Evolutionary conservation across 108 stramenopile species (phyloP), one percentile per base, ranked within the genome.

Genomic region (Ochromonas danica): DNA sequence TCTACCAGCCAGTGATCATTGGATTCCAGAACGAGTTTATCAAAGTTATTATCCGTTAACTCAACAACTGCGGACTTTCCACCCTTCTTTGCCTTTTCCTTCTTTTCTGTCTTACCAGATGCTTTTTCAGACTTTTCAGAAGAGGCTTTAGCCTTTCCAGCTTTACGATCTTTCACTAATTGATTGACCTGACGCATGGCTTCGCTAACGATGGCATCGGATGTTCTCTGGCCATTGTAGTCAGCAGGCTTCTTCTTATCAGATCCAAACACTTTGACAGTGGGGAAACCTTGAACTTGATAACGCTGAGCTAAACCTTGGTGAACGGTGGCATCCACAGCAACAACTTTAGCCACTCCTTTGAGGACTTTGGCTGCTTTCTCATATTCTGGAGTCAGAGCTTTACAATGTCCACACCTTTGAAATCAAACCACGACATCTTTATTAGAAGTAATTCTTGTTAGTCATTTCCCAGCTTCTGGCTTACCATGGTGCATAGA

Each of bases 1-100:
- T 88, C 84, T 42, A 87, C 86, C 61, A 87, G 39, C 86, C 86
- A 87, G 62, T 77, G 77, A 77, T 27, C 86, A 22, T 87, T 81
- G n/a, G 80, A 67, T 42, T 85, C 85, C 40, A 87, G 62, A n/a
- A 87, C 86, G 14, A 80, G 82, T 1, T 81, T 82, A 65, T 86
- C 45, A 42, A 86, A 86, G 75, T 86, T 81, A 40, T 14, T 74
- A 63, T 77, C 80, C 25, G 61, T 81, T n/a, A 85, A 45, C 77
- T 70, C 0, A 31, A 81, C 62, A 28, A 84, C 85, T 0, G 45
- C 83, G 2, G 79, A 36, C 2, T 27, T 71, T 1, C 77, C 42
- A 40, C 67, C 71, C 6, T 38, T 63, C 82, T 39, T 62, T 27
- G 3, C 45, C 61, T 3, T 78, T 40, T 1, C 30, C 71, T 35